Conservation (phyloP, 192 early-diverging fungal species). For the Coemansia furcata region DNA sequence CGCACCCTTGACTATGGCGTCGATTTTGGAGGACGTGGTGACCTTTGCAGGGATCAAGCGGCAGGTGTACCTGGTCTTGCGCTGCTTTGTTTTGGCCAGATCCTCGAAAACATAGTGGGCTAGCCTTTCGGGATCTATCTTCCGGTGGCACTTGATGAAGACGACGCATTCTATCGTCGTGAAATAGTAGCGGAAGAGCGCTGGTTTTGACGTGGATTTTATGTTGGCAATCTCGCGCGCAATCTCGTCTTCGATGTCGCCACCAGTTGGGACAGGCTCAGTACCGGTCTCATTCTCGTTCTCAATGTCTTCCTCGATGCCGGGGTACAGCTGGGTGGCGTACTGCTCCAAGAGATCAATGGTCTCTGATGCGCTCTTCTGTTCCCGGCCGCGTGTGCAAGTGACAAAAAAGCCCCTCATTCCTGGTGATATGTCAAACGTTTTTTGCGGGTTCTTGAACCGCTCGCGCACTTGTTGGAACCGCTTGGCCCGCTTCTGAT, state of each 20-base stretch:
- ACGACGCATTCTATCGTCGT: slow-evolving; percentile 49
- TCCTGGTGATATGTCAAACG: slow-evolving; percentile 48
- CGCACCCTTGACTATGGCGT: slow-evolving; percentile 42
- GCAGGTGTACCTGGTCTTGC: slow-evolving; percentile 43
- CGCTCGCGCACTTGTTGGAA: slow-evolving; percentile 39
- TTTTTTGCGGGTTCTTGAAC: slow-evolving; percentile 39
- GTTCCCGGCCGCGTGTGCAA: slow-evolving; percentile 42
- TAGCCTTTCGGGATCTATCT: slow-evolving; percentile 43
- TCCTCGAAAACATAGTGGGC: slow-evolving; percentile 50
- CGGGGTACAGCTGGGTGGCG: slow-evolving; percentile 40
- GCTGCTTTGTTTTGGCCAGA: slow-evolving; percentile 36
- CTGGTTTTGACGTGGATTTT: slow-evolving; percentile 31
- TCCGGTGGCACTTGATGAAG: slow-evolving; percentile 46
- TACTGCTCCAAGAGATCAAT: slow-evolving; percentile 53
- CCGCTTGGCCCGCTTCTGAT: slow-evolving; percentile 48
- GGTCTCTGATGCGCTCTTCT: slow-evolving; percentile 39
- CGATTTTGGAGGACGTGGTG: slow-evolving; percentile 45
- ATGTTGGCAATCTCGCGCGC: slow-evolving; percentile 49
- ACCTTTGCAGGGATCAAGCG: slow-evolving; percentile 46
- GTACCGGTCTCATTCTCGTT: slow-evolving; percentile 17
- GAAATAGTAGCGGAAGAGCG: slow-evolving; percentile 42
- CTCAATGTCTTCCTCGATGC: slow-evolving; percentile 38
- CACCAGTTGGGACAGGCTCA: slow-evolving; percentile 1
- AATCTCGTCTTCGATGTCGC: slow-evolving; percentile 50
- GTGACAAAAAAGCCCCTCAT: slow-evolving; percentile 54